These are phyloP conservation scores for Patellifolia procumbens DNA, from an alignment of 179 eudicot species.

Conservation along the genomic window DNA sequence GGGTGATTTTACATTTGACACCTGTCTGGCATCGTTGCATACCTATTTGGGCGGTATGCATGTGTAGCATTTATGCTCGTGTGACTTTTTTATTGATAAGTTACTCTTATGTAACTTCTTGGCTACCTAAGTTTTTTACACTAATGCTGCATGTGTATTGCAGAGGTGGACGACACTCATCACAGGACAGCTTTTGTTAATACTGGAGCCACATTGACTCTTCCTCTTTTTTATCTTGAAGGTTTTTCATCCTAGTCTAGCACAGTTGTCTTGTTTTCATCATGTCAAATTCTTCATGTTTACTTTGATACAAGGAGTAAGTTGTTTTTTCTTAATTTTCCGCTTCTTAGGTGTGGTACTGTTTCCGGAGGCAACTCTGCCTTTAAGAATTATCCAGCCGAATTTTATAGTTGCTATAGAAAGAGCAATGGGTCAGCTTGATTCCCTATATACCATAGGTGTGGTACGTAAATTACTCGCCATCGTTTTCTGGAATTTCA, in stretches of 20 bases:
- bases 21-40: slow-evolving; percentile 76
- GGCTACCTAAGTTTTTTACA: neutral
- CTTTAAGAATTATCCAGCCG: slow-evolving; percentile 71
- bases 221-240: slow-evolving; percentile 81
- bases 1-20: slow-evolving; percentile 51
- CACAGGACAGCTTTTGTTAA: slow-evolving; percentile 69
- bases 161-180: slow-evolving; percentile 90
- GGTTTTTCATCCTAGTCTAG: slow-evolving; percentile 38
- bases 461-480: slow-evolving; percentile 59
- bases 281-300: neutral
- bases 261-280: neutral
- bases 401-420: slow-evolving; percentile 73
- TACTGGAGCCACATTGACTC: slow-evolving; percentile 65
- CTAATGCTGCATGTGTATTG: slow-evolving; percentile 30
- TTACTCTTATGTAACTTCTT: neutral
- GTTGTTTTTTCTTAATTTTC: slow-evolving; percentile 1
- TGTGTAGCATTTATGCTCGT: slow-evolving; percentile 17
- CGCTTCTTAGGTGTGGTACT: slow-evolving; percentile 70
- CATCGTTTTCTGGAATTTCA: slow-evolving; percentile 3
- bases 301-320: neutral
- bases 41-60: slow-evolving; percentile 92
- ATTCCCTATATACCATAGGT: slow-evolving; percentile 69
- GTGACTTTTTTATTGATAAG: no score
- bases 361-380: slow-evolving; percentile 93
- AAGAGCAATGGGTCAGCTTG: slow-evolving; percentile 66